Base-by-base conservation (phyloP, 106 monocot species). In the Dactylorhiza incarnata region DNA sequence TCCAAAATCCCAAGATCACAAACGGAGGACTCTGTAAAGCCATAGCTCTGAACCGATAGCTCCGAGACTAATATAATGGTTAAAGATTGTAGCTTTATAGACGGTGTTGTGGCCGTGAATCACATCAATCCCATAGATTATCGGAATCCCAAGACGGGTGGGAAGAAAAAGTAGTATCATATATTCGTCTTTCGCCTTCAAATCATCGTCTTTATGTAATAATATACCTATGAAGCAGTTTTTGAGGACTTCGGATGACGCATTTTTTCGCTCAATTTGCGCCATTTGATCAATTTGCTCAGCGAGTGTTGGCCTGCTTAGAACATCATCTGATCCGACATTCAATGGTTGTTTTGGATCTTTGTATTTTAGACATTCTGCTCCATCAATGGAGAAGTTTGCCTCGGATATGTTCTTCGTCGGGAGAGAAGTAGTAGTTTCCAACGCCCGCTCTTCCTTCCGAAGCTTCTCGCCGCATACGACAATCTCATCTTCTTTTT, bases 281-380 rank as follows among this genome's bases (percentile, higher is more conserved):
- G 85, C 58, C 85, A 85, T 85, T 81, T 85, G 85, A 4, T 81
- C 84, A 10, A 84, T 77, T 69, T 84, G 80, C 68, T 84, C 84
- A 66, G 68, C 69, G 49, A 84, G 81, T 73, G 85, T 85, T 81
- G 81, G 81, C 56, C 81, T 73, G 48, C 14, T 37, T 49, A 85
- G 13, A 43, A 85, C 45, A 59, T 85, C 85, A n/a, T 81, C 75
- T 51, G 81, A 62, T 58, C 85, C 67, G 44, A 71, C 75, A 8
- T 78, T 78, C 71, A 85, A 5, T 46, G 85, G 78, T 19, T 78
- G 74, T 43, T 77, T 85, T 9, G 81, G 81, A 49, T 85, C 81
- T 73, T 81, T 85, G 19, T 85, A 85, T 43, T 81, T 85, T 26
- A 63, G 8, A 70, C 75, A 78, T 55, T 78, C 70, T 51, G 84